These are phyloP conservation scores for Cladobotryum mycophilum DNA, from an alignment of 2,329 filamentous ascomycete genomes.

Conservation along the genomic window DNA sequence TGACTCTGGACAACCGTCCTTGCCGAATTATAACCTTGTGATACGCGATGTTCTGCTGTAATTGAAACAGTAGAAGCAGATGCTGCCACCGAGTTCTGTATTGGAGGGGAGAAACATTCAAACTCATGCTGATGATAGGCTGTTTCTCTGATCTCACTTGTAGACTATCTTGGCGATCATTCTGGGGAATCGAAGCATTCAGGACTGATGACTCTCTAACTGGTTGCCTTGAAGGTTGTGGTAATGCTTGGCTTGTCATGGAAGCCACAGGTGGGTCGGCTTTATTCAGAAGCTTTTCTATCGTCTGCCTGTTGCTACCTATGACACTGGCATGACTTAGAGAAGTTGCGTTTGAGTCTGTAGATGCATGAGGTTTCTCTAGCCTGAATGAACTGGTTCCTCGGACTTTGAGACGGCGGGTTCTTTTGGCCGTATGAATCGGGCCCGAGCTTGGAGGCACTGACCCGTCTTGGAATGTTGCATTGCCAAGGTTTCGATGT, in stretches of 20 bases:
- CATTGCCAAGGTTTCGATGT: not conserved
- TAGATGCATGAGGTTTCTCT: not conserved
- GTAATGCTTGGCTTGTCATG: not conserved
- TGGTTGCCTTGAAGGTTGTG: not conserved
- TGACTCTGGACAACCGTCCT: too few relatives aligned
- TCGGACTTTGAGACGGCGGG: not conserved
- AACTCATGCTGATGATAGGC: too few relatives aligned
- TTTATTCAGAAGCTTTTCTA: too few relatives aligned
- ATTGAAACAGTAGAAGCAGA: not conserved
- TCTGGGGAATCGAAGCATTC: not conserved
- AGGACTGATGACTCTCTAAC: not conserved
- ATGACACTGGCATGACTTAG: not conserved
- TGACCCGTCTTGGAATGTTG: not conserved
- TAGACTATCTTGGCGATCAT: not conserved
- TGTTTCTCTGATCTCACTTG: not conserved
- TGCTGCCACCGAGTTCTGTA: not conserved
- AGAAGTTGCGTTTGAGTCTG: not conserved
- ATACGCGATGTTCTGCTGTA: not conserved
- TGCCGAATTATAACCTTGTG: not conserved
- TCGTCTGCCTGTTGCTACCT: not conserved
- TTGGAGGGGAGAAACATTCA: not conserved
- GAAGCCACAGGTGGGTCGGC: not conserved
- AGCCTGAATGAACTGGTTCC: not conserved
- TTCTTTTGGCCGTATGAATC: constrained; percentile 5
- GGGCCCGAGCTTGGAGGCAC: not conserved